Conservation (phyloP, 78 protist species). For the Chrysochromulina parva region DNA sequence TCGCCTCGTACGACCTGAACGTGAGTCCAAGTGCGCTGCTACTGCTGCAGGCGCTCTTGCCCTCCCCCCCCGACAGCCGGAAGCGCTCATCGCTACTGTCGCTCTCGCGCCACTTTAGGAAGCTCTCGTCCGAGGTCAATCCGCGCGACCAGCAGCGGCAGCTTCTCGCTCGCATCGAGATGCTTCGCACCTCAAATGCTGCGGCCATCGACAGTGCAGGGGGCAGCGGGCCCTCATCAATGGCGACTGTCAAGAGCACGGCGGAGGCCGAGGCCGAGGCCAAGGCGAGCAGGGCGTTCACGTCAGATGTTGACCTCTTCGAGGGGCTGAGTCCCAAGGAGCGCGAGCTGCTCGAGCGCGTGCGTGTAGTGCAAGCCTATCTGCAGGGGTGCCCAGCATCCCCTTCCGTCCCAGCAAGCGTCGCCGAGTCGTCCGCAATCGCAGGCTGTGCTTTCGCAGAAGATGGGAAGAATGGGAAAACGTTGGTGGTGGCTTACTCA, state of each 20-base stretch:
- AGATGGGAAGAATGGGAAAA: neutral
- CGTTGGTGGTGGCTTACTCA: neutral
- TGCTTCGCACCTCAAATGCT: neutral
- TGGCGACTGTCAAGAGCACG: neutral
- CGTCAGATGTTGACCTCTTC: neutral
- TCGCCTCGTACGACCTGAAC: neutral
- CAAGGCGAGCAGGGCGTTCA: neutral
- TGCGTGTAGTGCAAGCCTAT: neutral
- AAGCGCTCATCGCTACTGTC: neutral
- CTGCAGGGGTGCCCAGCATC: neutral
- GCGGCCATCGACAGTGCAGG: neutral
- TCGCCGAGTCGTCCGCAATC: neutral
- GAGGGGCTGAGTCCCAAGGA: neutral
- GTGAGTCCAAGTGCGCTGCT: neutral
- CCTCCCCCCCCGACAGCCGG: neutral
- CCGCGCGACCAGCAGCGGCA: neutral
- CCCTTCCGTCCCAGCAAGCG: neutral
- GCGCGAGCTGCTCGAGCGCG: neutral
- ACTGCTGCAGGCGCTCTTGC: slow-evolving; percentile 30
- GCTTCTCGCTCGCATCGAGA: neutral
- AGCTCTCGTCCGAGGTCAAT: neutral
- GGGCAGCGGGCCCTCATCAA: neutral
- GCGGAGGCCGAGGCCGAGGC: neutral
- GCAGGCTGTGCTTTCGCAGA: neutral
- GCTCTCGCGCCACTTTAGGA: neutral